Conservation (phyloP, 108 stramenopile genomes). For the Parmales sp. region DNA sequence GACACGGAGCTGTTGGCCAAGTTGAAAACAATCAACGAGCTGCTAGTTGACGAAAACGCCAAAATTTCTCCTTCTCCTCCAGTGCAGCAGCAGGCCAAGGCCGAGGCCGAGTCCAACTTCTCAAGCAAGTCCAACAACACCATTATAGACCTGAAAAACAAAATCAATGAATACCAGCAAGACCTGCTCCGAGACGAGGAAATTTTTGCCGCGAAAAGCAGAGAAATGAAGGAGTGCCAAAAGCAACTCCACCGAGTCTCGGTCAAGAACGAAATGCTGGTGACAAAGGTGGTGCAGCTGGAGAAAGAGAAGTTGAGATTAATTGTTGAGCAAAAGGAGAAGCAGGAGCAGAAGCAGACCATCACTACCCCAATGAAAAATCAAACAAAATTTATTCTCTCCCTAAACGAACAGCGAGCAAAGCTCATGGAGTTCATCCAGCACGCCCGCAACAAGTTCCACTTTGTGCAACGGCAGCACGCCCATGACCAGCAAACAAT, state of each 20-base stretch:
- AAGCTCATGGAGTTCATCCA: neutral
- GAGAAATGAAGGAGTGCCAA: neutral
- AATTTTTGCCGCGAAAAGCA: slow-evolving; percentile 6
- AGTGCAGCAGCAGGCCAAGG: neutral
- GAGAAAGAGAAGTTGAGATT: too few relatives aligned
- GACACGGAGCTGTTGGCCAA: neutral
- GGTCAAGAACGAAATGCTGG: too few relatives aligned
- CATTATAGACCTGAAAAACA: neutral
- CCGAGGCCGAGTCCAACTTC: neutral
- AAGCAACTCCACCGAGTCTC: slow-evolving; percentile 6
- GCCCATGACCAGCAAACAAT: neutral
- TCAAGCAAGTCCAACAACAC: too few relatives aligned
- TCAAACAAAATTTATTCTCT: neutral
- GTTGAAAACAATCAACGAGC: neutral
- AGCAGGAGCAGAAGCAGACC: neutral
- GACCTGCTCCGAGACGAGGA: slow-evolving; percentile 4
- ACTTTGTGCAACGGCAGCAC: neutral
- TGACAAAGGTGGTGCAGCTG: too few relatives aligned
- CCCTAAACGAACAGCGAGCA: neutral
- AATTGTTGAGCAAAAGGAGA: neutral
- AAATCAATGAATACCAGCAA: neutral
- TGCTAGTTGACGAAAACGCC: slow-evolving; percentile 3
- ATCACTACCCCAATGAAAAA: neutral
- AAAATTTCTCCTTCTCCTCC: neutral
- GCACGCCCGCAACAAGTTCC: neutral